Conservation (phyloP, 495 filamentous ascomycete genomes). For the Entonaema liquescens region DNA sequence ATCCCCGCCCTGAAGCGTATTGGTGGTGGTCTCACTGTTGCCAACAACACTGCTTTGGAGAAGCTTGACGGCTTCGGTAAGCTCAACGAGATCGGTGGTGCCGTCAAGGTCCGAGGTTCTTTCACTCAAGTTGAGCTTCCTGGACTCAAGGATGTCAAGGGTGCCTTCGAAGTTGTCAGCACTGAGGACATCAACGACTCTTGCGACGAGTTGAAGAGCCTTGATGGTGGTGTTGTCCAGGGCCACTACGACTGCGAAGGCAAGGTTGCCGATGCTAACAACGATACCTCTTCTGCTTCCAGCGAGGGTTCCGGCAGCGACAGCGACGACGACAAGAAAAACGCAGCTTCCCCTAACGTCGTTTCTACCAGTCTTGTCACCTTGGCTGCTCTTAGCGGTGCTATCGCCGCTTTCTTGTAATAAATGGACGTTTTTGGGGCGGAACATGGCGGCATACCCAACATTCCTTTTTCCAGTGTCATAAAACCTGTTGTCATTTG, state of each 20-base stretch:
- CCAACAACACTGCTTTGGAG: constrained; percentile 82
- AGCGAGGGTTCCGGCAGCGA: constrained; percentile 27
- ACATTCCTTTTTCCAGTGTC: constrained; percentile 42
- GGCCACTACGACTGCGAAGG: constrained; percentile 68
- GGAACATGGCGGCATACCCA: constrained; percentile 38
- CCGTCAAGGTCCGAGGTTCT: constrained; percentile 87
- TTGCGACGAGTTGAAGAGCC: constrained; percentile 58
- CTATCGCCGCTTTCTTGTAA: constrained; percentile 49
- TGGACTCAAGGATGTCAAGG: constrained; percentile 74
- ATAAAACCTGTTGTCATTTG: constrained; percentile 45
- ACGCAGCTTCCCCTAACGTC: constrained; percentile 47
- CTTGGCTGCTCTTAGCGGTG: constrained; percentile 50
- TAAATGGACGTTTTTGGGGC: constrained; percentile 19
- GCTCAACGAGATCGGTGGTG: constrained; percentile 77
- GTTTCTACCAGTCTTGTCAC: constrained; percentile 52
- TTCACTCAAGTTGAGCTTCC: constrained; percentile 79
- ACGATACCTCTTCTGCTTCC: constrained; percentile 48
- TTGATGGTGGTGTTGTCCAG: constrained; percentile 62
- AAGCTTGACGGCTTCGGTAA: constrained; percentile 70
- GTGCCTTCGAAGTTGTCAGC: constrained; percentile 86
- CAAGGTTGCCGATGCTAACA: constrained; percentile 52
- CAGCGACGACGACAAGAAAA: constrained; percentile 30
- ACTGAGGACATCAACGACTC: constrained; percentile 67
- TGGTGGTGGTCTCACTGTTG: constrained; percentile 80
- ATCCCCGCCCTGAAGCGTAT: constrained; percentile 72